Conservation (phyloP, 352 stramenopile genomes). For the Phytophthora sp. region DNA sequence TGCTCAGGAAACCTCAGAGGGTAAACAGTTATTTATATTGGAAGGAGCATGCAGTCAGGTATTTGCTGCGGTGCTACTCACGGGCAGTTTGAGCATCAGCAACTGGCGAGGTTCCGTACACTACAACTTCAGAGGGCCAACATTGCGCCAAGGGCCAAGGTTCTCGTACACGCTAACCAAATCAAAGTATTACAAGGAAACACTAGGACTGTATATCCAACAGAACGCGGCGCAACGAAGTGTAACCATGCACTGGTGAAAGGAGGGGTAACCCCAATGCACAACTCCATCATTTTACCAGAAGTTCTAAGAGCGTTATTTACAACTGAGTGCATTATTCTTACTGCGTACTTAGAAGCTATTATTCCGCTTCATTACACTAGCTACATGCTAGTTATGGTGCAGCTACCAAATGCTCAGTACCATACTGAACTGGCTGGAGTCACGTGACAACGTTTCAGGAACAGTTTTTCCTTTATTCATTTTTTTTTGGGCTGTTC, state of each 20-base stretch:
- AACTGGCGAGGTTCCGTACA: too few species aligned
- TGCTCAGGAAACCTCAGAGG: background rate
- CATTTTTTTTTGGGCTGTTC: constrained; percentile 18
- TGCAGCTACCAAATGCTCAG: constrained; percentile 21
- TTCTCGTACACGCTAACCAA: too few species aligned
- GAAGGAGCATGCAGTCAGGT: background rate
- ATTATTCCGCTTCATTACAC: constrained; percentile 31
- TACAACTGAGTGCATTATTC: constrained; percentile 31
- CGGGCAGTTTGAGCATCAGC: too few species aligned
- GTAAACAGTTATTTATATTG: background rate
- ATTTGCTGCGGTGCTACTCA: background rate
- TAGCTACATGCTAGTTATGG: constrained; percentile 17
- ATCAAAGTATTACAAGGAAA: too few species aligned
- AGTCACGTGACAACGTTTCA: background rate
- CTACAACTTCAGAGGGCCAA: too few species aligned
- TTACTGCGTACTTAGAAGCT: constrained; percentile 38
- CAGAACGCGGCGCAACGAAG: too few species aligned
- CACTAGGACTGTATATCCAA: too few species aligned
- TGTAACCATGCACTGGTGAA: background rate
- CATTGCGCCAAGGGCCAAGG: too few species aligned
- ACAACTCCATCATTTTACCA: background rate
- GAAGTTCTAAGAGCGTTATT: constrained; percentile 6
- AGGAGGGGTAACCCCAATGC: background rate
- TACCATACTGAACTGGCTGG: constrained; percentile 10
- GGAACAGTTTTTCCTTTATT: constrained; percentile 4